A percentile compares a stretch with the other conserved stretches of the same genome.
Evolutionary conservation across 169 alveolate species (phyloP).

Genomic region (Babesia caballi): DNA sequence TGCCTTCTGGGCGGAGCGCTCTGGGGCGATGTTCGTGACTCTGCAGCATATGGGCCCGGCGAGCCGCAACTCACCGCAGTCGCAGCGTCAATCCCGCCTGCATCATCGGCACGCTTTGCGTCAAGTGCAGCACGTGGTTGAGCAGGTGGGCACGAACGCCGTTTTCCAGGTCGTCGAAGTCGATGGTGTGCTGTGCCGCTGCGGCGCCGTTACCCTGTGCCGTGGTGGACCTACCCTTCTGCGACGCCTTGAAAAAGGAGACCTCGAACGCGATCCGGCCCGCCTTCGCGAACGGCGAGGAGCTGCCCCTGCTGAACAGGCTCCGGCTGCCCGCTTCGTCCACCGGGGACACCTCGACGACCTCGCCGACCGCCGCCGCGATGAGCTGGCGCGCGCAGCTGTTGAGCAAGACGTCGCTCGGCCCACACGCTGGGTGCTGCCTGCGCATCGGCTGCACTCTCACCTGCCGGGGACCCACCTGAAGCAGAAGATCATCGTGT

Average conservation of each 20-base stretch:
- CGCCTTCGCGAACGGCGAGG: conserved; percentile 37
- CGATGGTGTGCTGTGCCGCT: conserved; percentile 31
- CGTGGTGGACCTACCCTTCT: conserved; percentile 20
- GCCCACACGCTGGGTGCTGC: conserved; percentile 48
- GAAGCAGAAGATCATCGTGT: conserved; percentile 58
- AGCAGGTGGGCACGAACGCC: conserved; percentile 14
- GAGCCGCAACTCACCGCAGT: conserved; percentile 25
- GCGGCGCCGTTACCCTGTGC: neutral
- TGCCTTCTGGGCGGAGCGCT: neutral
- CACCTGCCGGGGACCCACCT: conserved; percentile 11
- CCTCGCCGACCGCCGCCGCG: conserved; percentile 48
- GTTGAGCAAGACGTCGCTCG: conserved; percentile 50
- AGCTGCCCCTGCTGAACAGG: neutral
- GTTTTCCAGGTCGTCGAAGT: conserved; percentile 47
- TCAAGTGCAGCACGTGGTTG: conserved; percentile 55
- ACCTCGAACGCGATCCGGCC: conserved; percentile 51
- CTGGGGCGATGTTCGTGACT: conserved; percentile 25
- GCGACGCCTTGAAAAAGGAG: conserved; percentile 52
- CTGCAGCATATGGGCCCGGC: neutral
- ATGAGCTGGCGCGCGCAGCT: conserved; percentile 61
- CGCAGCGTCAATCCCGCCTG: conserved; percentile 23
- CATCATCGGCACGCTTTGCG: conserved; percentile 42
- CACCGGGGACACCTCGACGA: conserved; percentile 45
- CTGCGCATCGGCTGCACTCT: neutral
- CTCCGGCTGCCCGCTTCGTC: conserved; percentile 1